Percentiles rank a stretch among this genome's conserved stretches.
phyloP scores from a whole-genome alignment of 441 rosid genomes.

The Viola pubescens region DNA sequence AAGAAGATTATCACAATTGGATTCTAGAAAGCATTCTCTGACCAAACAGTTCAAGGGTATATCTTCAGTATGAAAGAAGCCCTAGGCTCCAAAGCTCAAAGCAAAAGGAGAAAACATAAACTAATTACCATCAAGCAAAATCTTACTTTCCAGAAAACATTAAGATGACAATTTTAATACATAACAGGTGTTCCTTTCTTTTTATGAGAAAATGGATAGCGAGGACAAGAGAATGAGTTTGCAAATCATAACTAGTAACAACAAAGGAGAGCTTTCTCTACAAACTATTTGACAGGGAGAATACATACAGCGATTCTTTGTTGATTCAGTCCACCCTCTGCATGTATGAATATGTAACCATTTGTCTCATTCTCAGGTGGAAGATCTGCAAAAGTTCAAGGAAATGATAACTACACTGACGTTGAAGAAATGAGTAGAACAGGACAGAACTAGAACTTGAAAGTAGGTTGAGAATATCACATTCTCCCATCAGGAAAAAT shows the following conservation, averaged over 20 bases:
- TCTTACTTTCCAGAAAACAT: not conserved
- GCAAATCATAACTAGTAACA: not conserved
- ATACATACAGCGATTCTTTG: conserved; percentile 89
- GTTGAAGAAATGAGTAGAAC: not conserved
- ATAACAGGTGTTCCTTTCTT: not conserved
- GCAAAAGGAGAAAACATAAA: too few species aligned
- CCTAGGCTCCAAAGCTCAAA: too few species aligned
- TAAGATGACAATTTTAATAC: not conserved
- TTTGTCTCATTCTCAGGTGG: conserved; percentile 86
- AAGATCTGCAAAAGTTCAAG: conserved; percentile 52
- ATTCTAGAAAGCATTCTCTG: too few species aligned
- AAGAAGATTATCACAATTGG: too few species aligned
- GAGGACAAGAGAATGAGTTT: not conserved
- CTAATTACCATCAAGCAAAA: too few species aligned
- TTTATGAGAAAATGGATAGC: not conserved
- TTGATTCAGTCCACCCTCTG: conserved; percentile 98
- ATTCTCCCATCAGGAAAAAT: not conserved
- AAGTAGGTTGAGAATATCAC: not conserved
- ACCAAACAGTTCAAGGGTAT: too few species aligned
- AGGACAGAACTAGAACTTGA: conserved; percentile 1
- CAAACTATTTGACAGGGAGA: conserved; percentile 14
- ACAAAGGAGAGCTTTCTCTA: conserved; percentile 8
- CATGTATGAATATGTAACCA: conserved; percentile 94
- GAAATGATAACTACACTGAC: conserved; percentile 8
- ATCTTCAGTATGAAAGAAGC: too few species aligned